A percentile compares a stretch with the other conserved stretches of the same genome.
Evolutionary conservation across 495 filamentous ascomycete species (phyloP).

Genomic region (Aspergillus sclerotiicarbonarius): DNA sequence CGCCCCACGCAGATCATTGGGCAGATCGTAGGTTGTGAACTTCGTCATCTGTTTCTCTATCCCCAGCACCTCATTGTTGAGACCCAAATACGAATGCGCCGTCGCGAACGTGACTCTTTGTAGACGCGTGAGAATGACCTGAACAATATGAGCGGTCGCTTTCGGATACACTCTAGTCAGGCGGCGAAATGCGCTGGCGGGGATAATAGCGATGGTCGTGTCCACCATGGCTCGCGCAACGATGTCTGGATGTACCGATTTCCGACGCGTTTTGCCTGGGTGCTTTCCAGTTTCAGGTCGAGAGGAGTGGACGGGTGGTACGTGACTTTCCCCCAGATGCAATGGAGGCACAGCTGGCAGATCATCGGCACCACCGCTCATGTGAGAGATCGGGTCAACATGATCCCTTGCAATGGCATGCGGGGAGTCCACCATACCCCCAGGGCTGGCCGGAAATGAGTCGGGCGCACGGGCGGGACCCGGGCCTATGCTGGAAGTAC

Average conservation of each 20-base stretch:
- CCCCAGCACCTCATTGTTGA: slow-evolving; percentile 84
- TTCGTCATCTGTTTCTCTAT: slow-evolving; percentile 90
- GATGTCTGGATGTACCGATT: slow-evolving; percentile 93
- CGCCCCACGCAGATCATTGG: slow-evolving; percentile 83
- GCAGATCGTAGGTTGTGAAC: slow-evolving; percentile 87
- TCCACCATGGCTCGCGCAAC: slow-evolving; percentile 95
- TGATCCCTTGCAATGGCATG: slow-evolving; percentile 22
- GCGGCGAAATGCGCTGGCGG: slow-evolving; percentile 89
- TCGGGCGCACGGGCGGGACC: slow-evolving; percentile 39
- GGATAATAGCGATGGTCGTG: slow-evolving; percentile 97
- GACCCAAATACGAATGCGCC: slow-evolving; percentile 86
- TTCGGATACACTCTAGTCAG: slow-evolving; percentile 94
- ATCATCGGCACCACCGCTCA: slow-evolving; percentile 22
- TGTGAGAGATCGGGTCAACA: slow-evolving; percentile 15
- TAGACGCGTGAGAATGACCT: slow-evolving; percentile 91
- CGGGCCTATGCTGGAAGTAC: slow-evolving; percentile 35
- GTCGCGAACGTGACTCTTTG: slow-evolving; percentile 94
- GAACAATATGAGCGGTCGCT: slow-evolving; percentile 94
- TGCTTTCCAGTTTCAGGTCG: slow-evolving; percentile 16
- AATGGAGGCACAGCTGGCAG: slow-evolving; percentile 67
- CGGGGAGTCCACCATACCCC: slow-evolving; percentile 36
- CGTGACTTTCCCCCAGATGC: slow-evolving; percentile 57
- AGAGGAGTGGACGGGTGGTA: slow-evolving; percentile 21
- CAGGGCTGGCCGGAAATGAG: slow-evolving; percentile 46
- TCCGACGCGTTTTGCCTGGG: slow-evolving; percentile 48